Evolutionary conservation across 108 stramenopile genomes (phyloP).

Genomic region (Stephanodiscus minutulus): DNA sequence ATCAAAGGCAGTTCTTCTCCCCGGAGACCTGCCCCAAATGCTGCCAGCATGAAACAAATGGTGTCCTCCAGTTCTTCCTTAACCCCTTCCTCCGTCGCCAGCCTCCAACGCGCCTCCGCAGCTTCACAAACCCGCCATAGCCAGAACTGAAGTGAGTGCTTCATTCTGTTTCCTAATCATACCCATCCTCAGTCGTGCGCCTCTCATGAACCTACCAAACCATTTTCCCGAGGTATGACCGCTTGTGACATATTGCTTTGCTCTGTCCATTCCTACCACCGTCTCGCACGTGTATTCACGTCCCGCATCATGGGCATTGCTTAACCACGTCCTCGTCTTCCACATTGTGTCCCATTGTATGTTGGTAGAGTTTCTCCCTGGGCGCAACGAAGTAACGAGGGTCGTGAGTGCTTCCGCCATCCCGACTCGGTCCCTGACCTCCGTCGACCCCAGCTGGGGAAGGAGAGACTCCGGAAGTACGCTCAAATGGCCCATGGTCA

Average conservation of each 20-base stretch:
- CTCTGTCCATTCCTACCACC: not conserved
- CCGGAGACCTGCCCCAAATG: no score
- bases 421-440: not conserved
- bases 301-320: not conserved
- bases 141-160: not conserved
- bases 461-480: not conserved
- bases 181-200: not conserved
- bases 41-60: not conserved
- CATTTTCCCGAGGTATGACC: not conserved
- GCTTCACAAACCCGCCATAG: not conserved
- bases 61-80: not conserved
- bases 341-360: not conserved
- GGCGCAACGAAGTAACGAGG: not conserved
- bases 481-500: not conserved
- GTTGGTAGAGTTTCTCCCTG: not conserved
- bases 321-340: not conserved
- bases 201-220: not conserved
- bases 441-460: not conserved
- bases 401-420: not conserved
- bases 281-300: not conserved
- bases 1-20: not conserved
- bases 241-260: not conserved
- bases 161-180: conserved; percentile 3
- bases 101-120: not conserved
- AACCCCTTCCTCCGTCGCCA: not conserved